Evolutionary conservation across 2,329 filamentous ascomycete genomes (phyloP).

Genomic region (Ophiostoma novo-ulmi): DNA sequence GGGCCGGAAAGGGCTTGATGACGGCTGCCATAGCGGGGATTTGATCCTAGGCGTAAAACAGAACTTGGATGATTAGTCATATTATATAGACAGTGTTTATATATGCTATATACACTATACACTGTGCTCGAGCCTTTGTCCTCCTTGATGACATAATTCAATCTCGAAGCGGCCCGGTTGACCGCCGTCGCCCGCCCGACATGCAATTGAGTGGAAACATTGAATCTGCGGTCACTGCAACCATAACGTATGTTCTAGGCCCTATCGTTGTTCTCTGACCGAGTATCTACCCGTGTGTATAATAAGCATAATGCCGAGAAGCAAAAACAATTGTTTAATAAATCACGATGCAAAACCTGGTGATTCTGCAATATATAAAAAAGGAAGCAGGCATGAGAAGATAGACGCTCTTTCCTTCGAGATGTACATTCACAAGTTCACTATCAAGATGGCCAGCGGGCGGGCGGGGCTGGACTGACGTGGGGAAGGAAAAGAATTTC

Average conservation of each 20-base stretch:
- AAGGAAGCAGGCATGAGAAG: not conserved
- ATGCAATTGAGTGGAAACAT: conserved; percentile 8
- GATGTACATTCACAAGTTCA: not conserved
- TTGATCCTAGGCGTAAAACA: not conserved
- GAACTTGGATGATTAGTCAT: not conserved
- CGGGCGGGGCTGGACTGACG: conserved; percentile 14
- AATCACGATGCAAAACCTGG: not conserved
- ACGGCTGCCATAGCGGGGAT: conserved; percentile 11
- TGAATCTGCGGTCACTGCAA: not conserved
- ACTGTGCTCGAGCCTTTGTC: not conserved
- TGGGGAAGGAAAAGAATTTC: conserved; percentile 18
- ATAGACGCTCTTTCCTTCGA: not conserved
- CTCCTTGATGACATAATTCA: not conserved
- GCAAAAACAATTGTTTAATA: not conserved
- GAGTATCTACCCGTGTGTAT: not conserved
- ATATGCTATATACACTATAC: not conserved
- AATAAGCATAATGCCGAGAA: not conserved
- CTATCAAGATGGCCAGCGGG: conserved; percentile 2
- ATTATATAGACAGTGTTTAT: not conserved
- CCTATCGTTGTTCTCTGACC: not conserved
- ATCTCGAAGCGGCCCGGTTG: conserved; percentile 8
- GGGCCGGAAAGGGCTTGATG: conserved; percentile 1
- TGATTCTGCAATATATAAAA: not conserved
- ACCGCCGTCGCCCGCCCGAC: conserved; percentile 8
- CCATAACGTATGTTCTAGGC: not conserved